phyloP scores from a whole-genome alignment of 495 filamentous ascomycete genomes.

The Trichoderma asperelloides region DNA sequence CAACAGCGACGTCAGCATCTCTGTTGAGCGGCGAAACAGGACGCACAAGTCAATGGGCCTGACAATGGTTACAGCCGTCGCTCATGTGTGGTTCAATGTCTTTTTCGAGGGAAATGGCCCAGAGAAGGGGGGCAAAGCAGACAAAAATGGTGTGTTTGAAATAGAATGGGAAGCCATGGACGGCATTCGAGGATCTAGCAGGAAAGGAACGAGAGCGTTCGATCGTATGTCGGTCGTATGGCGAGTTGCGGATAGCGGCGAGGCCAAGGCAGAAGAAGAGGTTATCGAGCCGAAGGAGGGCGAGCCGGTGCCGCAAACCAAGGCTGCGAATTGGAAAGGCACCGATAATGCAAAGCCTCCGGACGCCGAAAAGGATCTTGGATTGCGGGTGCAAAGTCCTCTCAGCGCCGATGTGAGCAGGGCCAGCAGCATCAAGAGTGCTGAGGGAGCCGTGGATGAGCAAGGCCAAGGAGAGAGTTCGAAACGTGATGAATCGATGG shows the following conservation, averaged over 20 bases:
- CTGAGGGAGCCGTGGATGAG: not conserved
- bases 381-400: constrained; percentile 51
- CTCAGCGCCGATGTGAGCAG: constrained; percentile 56
- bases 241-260: constrained; percentile 27
- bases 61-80: constrained; percentile 84
- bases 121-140: constrained; percentile 42
- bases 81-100: constrained; percentile 93
- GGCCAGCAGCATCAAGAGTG: constrained; percentile 40
- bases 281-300: constrained; percentile 47
- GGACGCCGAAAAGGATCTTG: constrained; percentile 49
- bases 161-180: constrained; percentile 54
- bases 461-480: not conserved
- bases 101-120: constrained; percentile 81
- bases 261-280: constrained; percentile 11
- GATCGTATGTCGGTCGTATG: constrained; percentile 86
- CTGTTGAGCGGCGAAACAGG: constrained; percentile 62
- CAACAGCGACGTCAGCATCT: constrained; percentile 80
- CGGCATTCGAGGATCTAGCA: constrained; percentile 65
- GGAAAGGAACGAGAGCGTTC: constrained; percentile 71
- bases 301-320: constrained; percentile 57
- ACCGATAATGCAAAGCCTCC: constrained; percentile 31
- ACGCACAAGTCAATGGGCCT: constrained; percentile 69
- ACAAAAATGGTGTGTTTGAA: constrained; percentile 45
- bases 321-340: constrained; percentile 64
- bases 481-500: not conserved